Conservation (phyloP, 306 rosid genomes). For the Lathyrus aphaca region DNA sequence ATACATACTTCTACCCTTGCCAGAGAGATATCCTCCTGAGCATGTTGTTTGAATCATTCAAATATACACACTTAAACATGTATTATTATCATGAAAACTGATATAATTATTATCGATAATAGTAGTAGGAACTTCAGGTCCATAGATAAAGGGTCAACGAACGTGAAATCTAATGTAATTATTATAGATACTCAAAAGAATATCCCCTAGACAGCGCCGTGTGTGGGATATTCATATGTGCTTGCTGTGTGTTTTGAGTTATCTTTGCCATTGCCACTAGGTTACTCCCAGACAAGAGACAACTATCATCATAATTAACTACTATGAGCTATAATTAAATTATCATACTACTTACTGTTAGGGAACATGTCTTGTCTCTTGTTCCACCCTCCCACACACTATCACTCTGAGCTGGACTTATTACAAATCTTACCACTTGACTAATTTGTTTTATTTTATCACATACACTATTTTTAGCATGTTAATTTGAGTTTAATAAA, state of each 20-base stretch:
- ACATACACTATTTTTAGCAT: too few species aligned
- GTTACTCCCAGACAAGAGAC: slow-evolving; percentile 30
- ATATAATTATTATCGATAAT: too few species aligned
- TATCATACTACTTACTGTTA: neutral
- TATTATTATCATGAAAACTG: too few species aligned
- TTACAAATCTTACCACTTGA: too few species aligned
- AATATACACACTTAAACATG: too few species aligned
- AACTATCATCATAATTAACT: neutral
- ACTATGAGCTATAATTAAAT: neutral
- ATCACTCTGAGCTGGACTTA: slow-evolving; percentile 14
- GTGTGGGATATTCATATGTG: neutral
- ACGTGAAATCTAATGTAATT: neutral
- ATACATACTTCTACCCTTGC: too few species aligned
- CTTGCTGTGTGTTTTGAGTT: neutral
- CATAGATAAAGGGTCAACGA: slow-evolving; percentile 16
- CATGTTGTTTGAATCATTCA: too few species aligned
- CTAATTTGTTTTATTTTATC: too few species aligned
- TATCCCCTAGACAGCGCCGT: neutral
- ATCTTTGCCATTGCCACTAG: slow-evolving; percentile 14
- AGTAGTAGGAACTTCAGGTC: neutral
- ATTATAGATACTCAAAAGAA: neutral
- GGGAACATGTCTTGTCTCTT: slow-evolving; percentile 18
- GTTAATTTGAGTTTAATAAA: too few species aligned
- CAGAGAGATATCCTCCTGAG: too few species aligned
- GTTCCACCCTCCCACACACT: neutral